These are phyloP conservation scores for Neurospora sp. DNA, from an alignment of 495 filamentous ascomycete species.

Conservation along the genomic window DNA sequence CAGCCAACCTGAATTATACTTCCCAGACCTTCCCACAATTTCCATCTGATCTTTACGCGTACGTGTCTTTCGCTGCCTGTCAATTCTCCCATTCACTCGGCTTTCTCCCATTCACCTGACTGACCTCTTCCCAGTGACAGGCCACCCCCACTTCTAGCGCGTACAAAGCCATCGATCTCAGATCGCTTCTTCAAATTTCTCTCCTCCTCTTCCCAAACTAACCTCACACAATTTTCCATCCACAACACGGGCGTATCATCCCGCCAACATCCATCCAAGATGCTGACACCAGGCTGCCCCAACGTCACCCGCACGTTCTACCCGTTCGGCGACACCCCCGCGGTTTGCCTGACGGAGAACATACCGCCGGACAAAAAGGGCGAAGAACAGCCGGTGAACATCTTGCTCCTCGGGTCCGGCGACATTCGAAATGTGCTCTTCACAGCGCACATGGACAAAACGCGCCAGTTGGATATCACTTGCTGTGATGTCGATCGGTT, in stretches of 20 bases:
- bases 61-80: background rate
- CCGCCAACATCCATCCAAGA: background rate
- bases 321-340: slow-evolving; percentile 22
- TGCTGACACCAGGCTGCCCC: background rate
- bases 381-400: background rate
- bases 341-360: slow-evolving; percentile 16
- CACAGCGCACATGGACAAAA: slow-evolving; percentile 12
- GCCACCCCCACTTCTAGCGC: background rate
- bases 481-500: slow-evolving; percentile 18
- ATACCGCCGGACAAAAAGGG: slow-evolving; percentile 18
- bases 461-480: slow-evolving; percentile 21
- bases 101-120: background rate
- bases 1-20: background rate
- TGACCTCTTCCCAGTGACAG: background rate
- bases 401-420: slow-evolving; percentile 24
- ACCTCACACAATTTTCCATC: background rate
- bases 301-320: slow-evolving; percentile 3
- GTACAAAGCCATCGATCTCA: background rate
- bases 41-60: background rate
- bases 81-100: background rate
- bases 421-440: slow-evolving; percentile 23
- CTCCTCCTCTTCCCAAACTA: background rate
- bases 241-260: background rate
- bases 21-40: background rate
- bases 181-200: background rate